phyloP scores from a whole-genome alignment of 2,329 filamentous ascomycete species.

The Metarhizium robertsii region DNA sequence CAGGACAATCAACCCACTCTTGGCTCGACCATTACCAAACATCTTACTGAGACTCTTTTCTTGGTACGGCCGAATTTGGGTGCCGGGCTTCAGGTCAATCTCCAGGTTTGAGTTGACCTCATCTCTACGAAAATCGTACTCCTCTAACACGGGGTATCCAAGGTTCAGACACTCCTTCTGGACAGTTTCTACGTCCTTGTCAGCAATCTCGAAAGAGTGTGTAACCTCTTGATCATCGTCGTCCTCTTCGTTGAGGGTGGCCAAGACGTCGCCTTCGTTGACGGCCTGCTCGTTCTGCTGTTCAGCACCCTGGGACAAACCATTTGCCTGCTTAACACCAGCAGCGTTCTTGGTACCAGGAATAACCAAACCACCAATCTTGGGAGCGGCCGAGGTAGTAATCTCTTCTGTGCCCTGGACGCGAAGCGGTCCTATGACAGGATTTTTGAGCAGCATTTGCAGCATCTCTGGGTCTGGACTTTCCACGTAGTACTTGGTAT shows the following conservation, averaged over 20 bases:
- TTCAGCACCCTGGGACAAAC: conserved; percentile 22
- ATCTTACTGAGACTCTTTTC: conserved; percentile 98
- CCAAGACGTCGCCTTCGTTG: conserved; percentile 60
- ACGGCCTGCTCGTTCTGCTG: conserved; percentile 38
- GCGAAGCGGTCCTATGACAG: conserved; percentile 69
- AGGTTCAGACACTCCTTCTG: conserved; percentile 85
- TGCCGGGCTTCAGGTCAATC: conserved; percentile 83
- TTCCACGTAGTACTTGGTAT: conserved; percentile 91
- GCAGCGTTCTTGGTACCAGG: conserved; percentile 91
- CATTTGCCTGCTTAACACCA: conserved; percentile 65
- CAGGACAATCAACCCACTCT: conserved; percentile 94
- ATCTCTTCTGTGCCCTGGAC: conserved; percentile 65
- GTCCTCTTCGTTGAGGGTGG: conserved; percentile 70
- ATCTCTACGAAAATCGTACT: conserved; percentile 95
- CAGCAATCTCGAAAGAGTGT: conserved; percentile 85
- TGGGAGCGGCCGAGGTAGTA: conserved; percentile 72
- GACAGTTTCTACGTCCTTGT: conserved; percentile 73
- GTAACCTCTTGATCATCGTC: conserved; percentile 85
- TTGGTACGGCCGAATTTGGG: conserved; percentile 89
- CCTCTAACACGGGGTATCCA: conserved; percentile 80
- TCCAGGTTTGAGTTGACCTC: conserved; percentile 82
- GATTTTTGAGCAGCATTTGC: conserved; percentile 77
- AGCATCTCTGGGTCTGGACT: conserved; percentile 81
- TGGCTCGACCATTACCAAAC: conserved; percentile 96
- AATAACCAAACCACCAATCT: conserved; percentile 81